A percentile compares a stretch with the other conserved stretches of the same genome.
phyloP scores from a whole-genome alignment of 768 basidiomycete genomes.

The Boletus vinaceobasis region DNA sequence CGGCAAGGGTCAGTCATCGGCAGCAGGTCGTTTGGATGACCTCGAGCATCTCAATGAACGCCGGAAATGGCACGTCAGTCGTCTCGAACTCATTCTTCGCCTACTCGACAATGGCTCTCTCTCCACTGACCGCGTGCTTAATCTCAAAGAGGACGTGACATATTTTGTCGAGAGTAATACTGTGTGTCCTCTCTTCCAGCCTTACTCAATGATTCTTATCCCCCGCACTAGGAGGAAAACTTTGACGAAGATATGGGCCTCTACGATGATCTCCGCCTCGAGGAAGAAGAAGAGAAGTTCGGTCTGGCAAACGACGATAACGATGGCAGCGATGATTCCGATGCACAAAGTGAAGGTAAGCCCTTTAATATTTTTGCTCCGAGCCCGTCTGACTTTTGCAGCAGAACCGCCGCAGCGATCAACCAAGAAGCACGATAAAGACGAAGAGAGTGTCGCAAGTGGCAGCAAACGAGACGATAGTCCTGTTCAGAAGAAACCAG shows the following conservation, averaged over 20 bases:
- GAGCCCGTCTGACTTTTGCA: background rate
- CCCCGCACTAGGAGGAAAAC: conserved; percentile 74
- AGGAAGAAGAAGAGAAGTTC: conserved; percentile 95
- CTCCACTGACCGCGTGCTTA: conserved; percentile 71
- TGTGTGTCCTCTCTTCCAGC: conserved; percentile 49
- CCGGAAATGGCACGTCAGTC: conserved; percentile 90
- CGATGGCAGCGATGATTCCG: conserved; percentile 68
- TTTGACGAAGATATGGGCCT: conserved; percentile 98
- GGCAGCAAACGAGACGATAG: conserved; percentile 71
- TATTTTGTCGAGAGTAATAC: conserved; percentile 97
- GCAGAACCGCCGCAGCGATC: conserved; percentile 65
- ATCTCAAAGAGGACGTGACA: conserved; percentile 88
- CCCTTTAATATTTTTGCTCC: background rate
- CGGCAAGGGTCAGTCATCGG: conserved; percentile 62
- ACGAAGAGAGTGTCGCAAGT: conserved; percentile 72
- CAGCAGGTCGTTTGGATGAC: conserved; percentile 72
- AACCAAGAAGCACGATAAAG: conserved; percentile 66
- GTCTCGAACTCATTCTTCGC: conserved; percentile 90
- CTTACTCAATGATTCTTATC: conserved; percentile 17
- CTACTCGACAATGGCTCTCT: conserved; percentile 93
- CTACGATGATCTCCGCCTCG: conserved; percentile 95
- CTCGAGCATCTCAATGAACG: conserved; percentile 90
- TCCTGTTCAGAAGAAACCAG: conserved; percentile 76
- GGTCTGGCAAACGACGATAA: conserved; percentile 71
- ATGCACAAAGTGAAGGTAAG: conserved; percentile 70